Percentiles rank a stretch among this genome's conserved stretches.
Evolutionary conservation across 1,139 yeast genomes (phyloP).

Genomic region (Candida glucosophila): DNA sequence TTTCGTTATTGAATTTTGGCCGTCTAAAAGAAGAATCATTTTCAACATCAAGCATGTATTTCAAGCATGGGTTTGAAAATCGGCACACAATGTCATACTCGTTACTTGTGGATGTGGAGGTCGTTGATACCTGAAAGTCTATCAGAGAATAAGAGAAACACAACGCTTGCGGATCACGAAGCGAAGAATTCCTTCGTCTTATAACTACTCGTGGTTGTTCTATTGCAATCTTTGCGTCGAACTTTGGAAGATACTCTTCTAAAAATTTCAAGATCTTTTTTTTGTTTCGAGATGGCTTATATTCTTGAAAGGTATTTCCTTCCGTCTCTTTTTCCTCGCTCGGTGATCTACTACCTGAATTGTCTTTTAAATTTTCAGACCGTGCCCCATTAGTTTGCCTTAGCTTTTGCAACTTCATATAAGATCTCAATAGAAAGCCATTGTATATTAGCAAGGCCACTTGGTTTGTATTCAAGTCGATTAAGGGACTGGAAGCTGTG

Average conservation of each 20-base stretch:
- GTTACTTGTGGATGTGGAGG: slow-evolving; percentile 20
- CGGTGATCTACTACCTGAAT: too few species aligned
- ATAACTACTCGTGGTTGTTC: slow-evolving; percentile 37
- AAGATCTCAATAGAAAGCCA: slow-evolving; percentile 22
- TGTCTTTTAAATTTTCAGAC: too few species aligned
- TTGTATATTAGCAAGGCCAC: slow-evolving; percentile 33
- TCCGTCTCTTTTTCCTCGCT: too few species aligned
- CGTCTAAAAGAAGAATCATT: too few species aligned
- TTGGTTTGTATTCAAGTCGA: slow-evolving; percentile 41
- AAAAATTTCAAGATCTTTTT: too few species aligned
- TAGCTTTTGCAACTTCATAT: slow-evolving; percentile 18
- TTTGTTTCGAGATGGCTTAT: too few species aligned
- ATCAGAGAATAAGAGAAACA: slow-evolving; percentile 31
- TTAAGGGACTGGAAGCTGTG: slow-evolving; percentile 40
- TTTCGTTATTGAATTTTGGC: too few species aligned
- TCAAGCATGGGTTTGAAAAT: slow-evolving; percentile 24
- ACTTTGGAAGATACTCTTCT: too few species aligned
- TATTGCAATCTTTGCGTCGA: slow-evolving; percentile 32
- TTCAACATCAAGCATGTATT: too few species aligned
- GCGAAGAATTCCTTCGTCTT: slow-evolving; percentile 15
- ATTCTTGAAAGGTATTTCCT: too few species aligned
- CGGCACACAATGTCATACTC: slow-evolving; percentile 30
- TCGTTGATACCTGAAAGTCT: slow-evolving; percentile 28
- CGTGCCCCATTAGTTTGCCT: too few species aligned
- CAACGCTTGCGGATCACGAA: too few species aligned